Evolutionary conservation across 2,329 filamentous ascomycete genomes (phyloP).

Genomic region (Rhynchosporium graminicola): DNA sequence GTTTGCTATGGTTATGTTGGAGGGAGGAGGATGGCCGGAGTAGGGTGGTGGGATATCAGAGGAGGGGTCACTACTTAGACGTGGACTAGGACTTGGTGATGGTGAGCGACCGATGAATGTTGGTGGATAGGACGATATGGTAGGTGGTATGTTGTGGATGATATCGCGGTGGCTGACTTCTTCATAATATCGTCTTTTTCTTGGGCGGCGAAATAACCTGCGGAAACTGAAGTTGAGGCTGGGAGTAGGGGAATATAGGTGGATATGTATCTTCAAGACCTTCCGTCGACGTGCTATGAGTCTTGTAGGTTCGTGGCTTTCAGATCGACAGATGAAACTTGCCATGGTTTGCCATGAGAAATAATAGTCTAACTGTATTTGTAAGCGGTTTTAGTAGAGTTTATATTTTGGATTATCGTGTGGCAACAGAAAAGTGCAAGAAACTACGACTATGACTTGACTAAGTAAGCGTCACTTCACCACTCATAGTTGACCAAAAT

Average conservation of each 20-base stretch:
- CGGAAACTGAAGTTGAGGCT: background rate
- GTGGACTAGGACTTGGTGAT: background rate
- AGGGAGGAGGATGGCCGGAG: background rate
- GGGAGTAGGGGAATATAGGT: background rate
- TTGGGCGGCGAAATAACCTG: background rate
- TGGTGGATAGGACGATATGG: background rate
- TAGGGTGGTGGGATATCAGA: background rate
- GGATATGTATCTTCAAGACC: background rate
- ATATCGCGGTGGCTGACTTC: too few relatives aligned
- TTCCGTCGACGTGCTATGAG: background rate
- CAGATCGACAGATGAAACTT: background rate
- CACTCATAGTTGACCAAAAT: too few relatives aligned
- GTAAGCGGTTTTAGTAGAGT: background rate
- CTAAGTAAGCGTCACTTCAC: too few relatives aligned
- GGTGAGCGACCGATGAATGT: conserved; percentile 1
- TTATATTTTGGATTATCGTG: background rate
- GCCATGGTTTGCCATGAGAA: background rate
- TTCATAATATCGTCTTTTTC: too few relatives aligned
- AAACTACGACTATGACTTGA: too few relatives aligned
- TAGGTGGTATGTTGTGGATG: background rate
- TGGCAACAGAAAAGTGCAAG: too few relatives aligned
- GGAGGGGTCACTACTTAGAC: background rate
- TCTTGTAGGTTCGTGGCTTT: background rate
- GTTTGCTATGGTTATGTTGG: background rate
- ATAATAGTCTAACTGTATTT: background rate